Percentiles rank a stretch among this genome's conserved stretches.
Conservation (phyloP, 495 filamentous ascomycete genomes). For the Articulospora tetracladia region DNA sequence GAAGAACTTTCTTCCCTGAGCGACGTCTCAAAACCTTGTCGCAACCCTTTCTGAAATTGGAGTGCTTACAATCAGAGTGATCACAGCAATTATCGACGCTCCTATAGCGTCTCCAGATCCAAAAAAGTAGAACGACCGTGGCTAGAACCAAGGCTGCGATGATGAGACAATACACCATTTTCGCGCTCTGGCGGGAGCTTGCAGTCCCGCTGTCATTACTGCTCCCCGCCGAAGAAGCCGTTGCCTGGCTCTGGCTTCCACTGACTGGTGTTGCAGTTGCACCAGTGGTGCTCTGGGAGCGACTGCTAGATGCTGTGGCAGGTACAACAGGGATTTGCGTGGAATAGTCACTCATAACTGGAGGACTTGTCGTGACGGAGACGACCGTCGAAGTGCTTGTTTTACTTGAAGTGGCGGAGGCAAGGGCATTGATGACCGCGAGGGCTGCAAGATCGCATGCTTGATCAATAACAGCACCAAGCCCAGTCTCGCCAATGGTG, state of each 20-base stretch:
- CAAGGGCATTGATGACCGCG: neutral
- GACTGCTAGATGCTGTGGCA: neutral
- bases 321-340: neutral
- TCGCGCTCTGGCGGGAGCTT: neutral
- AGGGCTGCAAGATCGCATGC: neutral
- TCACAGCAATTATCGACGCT: neutral
- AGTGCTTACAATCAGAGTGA: neutral
- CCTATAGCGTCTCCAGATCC: constrained; percentile 8
- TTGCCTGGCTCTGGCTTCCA: neutral
- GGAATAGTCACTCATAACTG: neutral
- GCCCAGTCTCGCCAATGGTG: neutral
- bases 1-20: neutral
- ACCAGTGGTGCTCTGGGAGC: neutral
- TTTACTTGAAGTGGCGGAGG: neutral
- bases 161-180: constrained; percentile 6
- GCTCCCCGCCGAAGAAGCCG: neutral
- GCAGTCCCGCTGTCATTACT: neutral
- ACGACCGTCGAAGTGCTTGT: neutral
- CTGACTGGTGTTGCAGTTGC: neutral
- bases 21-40: neutral
- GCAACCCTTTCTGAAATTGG: neutral
- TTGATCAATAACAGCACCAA: neutral
- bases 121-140: constrained; percentile 1
- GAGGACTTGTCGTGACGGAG: neutral
- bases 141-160: neutral